A percentile compares a stretch with the other conserved stretches of the same genome.
Evolutionary conservation across 1,284 basidiomycete species (phyloP).

Genomic region (Ustilago vetiveriae): DNA sequence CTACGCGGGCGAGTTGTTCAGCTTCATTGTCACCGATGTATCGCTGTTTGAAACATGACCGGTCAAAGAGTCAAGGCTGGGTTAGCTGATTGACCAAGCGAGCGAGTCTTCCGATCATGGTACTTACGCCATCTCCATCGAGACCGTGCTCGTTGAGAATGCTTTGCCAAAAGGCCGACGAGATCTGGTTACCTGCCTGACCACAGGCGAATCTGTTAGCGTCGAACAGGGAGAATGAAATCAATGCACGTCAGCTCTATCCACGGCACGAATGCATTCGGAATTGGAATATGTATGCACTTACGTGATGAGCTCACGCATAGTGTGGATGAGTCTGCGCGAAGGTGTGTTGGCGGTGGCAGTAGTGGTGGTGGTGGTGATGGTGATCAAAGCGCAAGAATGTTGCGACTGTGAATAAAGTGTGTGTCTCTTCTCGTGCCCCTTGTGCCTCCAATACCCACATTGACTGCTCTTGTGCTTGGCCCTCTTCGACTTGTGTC

Average conservation of each 20-base stretch:
- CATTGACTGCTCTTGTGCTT: too few species aligned
- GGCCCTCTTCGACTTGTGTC: too few species aligned
- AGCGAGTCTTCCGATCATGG: too few species aligned
- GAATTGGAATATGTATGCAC: too few species aligned
- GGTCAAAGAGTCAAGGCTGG: too few species aligned
- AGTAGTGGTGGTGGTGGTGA: constrained; percentile 9
- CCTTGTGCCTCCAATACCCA: not conserved
- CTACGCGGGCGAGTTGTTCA: constrained; percentile 56
- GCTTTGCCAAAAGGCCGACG: constrained; percentile 65
- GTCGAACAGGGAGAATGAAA: not conserved
- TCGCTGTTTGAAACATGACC: too few species aligned
- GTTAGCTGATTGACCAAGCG: too few species aligned
- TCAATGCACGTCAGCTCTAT: constrained; percentile 3
- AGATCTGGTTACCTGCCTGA: constrained; percentile 76
- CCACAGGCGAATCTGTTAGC: constrained; percentile 52
- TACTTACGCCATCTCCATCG: constrained; percentile 58
- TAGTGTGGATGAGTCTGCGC: not conserved
- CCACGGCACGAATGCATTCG: too few species aligned
- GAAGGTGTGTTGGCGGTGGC: not conserved
- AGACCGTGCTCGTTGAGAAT: constrained; percentile 67
- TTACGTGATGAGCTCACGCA: constrained; percentile 52
- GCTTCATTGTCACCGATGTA: constrained; percentile 61
- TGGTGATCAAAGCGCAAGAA: constrained; percentile 27
- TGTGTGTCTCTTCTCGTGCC: not conserved
- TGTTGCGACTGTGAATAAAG: not conserved